These are phyloP conservation scores for Trichoderma aggressivum DNA, from an alignment of 2,329 filamentous ascomycete species.

Conservation along the genomic window DNA sequence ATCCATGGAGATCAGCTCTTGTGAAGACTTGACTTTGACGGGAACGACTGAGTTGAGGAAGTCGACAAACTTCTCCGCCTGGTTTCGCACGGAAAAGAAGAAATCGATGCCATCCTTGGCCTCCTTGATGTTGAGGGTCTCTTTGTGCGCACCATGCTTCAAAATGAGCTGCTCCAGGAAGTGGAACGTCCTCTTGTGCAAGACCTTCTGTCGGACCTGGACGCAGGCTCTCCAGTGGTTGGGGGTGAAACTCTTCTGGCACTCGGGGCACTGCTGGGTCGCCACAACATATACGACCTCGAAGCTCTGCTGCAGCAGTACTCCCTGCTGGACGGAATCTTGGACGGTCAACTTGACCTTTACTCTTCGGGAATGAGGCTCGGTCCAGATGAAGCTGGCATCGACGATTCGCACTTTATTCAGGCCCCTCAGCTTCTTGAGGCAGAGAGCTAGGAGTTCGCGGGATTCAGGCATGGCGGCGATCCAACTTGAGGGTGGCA, in stretches of 20 bases:
- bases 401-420: conserved; percentile 93
- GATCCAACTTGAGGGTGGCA: conserved; percentile 83
- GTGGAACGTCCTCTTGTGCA: conserved; percentile 76
- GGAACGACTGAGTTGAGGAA: conserved; percentile 82
- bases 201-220: conserved; percentile 94
- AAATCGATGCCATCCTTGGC: conserved; percentile 95
- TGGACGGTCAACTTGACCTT: conserved; percentile 97
- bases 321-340: conserved; percentile 59
- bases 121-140: conserved; percentile 98
- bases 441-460: conserved; percentile 86
- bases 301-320: conserved; percentile 84
- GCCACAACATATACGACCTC: conserved; percentile 91
- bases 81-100: conserved; percentile 84
- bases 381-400: conserved; percentile 96
- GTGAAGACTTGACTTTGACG: conserved; percentile 67
- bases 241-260: conserved; percentile 91
- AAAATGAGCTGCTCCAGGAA: conserved; percentile 90
- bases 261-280: conserved; percentile 92
- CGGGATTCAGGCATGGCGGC: conserved; percentile 81
- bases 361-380: conserved; percentile 88
- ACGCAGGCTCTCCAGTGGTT: conserved; percentile 94
- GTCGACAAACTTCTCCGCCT: conserved; percentile 89
- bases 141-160: conserved; percentile 85
- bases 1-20: conserved; percentile 91
- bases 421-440: conserved; percentile 81